Conservation (phyloP, 305 asterid species). For the Fraxinus paxiana region DNA sequence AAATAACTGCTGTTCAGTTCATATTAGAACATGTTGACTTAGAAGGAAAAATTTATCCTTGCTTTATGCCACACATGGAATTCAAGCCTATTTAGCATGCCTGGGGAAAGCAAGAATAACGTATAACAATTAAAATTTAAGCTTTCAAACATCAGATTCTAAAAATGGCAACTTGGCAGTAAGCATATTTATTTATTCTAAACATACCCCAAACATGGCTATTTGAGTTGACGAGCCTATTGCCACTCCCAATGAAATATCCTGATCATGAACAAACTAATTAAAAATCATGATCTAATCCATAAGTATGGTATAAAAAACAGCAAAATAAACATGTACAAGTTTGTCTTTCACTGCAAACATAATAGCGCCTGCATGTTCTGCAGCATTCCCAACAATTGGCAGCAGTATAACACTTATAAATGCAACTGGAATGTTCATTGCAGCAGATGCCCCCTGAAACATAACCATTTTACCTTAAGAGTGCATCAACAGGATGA, state of each 20-base stretch:
- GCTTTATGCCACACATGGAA: background rate
- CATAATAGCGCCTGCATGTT: constrained; percentile 84
- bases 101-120: background rate
- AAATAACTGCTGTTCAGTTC: background rate
- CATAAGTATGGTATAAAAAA: background rate
- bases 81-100: background rate
- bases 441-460: constrained; percentile 72
- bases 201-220: constrained; percentile 73
- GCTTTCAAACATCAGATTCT: background rate
- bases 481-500: background rate
- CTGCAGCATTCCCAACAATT: constrained; percentile 86
- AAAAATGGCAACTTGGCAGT: background rate
- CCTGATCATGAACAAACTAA: constrained; percentile 38
- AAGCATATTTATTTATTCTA: background rate
- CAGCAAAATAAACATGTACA: constrained; percentile 34
- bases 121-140: background rate
- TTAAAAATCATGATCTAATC: constrained; percentile 14
- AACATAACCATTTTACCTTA: constrained; percentile 18
- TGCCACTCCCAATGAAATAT: constrained; percentile 76
- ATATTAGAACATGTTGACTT: background rate
- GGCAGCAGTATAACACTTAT: constrained; percentile 82
- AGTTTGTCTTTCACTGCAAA: constrained; percentile 86
- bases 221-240: constrained; percentile 86
- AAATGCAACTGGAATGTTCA: constrained; percentile 75
- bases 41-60: background rate